These are phyloP conservation scores for Persicaria maculosa DNA, from an alignment of 148 eudicot species.

Conservation along the genomic window DNA sequence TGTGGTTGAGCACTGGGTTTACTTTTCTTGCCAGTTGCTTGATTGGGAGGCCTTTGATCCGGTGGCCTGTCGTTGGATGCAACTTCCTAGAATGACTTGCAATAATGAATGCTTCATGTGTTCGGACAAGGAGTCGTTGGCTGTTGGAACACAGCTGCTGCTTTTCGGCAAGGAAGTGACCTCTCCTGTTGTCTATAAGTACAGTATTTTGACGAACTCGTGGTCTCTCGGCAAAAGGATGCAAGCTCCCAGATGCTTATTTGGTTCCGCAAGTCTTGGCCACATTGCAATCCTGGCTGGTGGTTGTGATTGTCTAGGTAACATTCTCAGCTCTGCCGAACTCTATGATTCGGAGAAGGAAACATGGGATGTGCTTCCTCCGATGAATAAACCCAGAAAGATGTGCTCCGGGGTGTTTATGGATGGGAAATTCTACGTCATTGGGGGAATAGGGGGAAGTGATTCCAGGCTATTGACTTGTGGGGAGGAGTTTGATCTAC, in stretches of 20 bases:
- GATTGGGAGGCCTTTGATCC: constrained; percentile 39
- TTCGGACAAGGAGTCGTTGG: constrained; percentile 60
- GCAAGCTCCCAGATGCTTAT: constrained; percentile 63
- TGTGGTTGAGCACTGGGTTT: constrained; percentile 21
- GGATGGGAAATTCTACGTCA: constrained; percentile 31
- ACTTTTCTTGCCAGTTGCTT: constrained; percentile 33
- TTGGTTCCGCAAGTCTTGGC: constrained; percentile 65
- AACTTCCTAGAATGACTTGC: constrained; percentile 15
- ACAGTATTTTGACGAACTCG: constrained; percentile 38
- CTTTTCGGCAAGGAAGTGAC: constrained; percentile 55
- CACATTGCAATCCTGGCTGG: constrained; percentile 60
- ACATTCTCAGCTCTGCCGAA: constrained; percentile 24
- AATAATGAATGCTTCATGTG: constrained; percentile 26
- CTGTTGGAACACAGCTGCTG: constrained; percentile 72
- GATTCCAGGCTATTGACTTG: constrained; percentile 20
- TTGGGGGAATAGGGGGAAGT: constrained; percentile 25
- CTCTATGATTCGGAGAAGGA: constrained; percentile 25
- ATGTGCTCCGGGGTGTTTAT: constrained; percentile 32
- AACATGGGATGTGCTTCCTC: constrained; percentile 25
- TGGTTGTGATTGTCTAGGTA: constrained; percentile 34
- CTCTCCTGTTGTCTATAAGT: constrained; percentile 51
- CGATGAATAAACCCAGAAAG: constrained; percentile 29
- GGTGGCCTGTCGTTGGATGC: constrained; percentile 17
- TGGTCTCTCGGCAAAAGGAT: constrained; percentile 63
- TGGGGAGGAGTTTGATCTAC: constrained; percentile 34